These are phyloP conservation scores for Datura wrightii DNA, from an alignment of 257 asterid genomes.

Conservation along the genomic window DNA sequence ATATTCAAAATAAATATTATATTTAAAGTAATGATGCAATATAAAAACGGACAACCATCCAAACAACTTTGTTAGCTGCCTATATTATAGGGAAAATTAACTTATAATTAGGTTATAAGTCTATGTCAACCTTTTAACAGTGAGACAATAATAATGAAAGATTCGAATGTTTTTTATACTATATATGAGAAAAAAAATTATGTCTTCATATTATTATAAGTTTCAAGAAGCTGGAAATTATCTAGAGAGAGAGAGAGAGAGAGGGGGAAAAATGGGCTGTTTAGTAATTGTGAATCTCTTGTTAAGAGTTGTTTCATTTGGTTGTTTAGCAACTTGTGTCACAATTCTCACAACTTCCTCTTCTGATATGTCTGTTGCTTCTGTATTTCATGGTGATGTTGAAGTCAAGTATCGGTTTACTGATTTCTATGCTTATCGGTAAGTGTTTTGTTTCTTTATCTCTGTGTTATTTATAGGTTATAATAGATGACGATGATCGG, in stretches of 20 bases:
- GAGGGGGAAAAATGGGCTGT: background rate
- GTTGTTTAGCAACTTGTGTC: conserved; percentile 3
- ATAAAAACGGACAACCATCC: background rate
- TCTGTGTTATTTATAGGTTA: background rate
- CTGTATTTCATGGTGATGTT: conserved; percentile 25
- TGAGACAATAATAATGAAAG: background rate
- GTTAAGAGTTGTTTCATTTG: conserved; percentile 18
- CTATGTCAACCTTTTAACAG: background rate
- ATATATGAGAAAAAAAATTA: background rate
- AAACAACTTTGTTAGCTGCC: background rate
- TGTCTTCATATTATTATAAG: background rate
- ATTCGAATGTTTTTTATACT: background rate
- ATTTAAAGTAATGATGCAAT: background rate
- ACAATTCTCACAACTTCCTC: conserved; percentile 7
- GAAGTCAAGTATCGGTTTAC: conserved; percentile 16
- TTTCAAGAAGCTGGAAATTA: background rate
- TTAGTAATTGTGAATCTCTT: background rate
- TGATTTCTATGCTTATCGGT: conserved; percentile 33
- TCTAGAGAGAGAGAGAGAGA: background rate
- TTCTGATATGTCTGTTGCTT: conserved; percentile 18
- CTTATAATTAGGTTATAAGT: background rate
- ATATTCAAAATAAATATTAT: background rate
- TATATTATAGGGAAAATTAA: background rate
- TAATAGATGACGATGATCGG: background rate
- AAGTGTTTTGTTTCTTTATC: background rate